These are phyloP conservation scores for Fraxinus sp. DNA, from an alignment of 305 asterid species.

Conservation along the genomic window DNA sequence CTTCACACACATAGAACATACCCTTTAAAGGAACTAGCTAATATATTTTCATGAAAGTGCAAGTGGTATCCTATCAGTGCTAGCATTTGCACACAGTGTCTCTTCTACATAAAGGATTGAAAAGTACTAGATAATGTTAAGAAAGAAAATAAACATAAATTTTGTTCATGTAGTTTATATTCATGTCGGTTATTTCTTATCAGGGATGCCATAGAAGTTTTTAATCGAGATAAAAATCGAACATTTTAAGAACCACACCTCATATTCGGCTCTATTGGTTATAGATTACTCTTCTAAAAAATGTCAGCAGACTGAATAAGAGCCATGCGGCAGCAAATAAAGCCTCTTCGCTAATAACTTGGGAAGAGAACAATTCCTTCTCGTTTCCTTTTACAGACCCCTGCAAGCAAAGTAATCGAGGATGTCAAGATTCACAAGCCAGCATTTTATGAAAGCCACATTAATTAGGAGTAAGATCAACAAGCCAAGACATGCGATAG, in stretches of 20 bases:
- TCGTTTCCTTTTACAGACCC: constrained; percentile 11
- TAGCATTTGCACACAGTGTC: neutral
- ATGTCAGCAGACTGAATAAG: neutral
- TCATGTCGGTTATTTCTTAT: neutral
- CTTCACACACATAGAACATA: neutral
- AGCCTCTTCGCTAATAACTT: neutral
- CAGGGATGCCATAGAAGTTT: neutral
- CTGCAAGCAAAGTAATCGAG: constrained; percentile 9
- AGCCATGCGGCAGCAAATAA: neutral
- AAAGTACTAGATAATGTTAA: neutral
- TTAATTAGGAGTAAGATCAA: neutral
- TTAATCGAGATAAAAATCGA: neutral
- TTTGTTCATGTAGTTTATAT: neutral
- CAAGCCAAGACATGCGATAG: neutral
- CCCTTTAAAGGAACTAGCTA: neutral
- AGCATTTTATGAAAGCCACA: neutral
- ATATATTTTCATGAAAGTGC: neutral
- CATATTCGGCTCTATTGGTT: neutral
- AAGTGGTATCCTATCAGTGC: neutral
- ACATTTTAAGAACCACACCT: neutral
- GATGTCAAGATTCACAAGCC: neutral
- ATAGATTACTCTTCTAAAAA: neutral
- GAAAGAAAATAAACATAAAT: neutral
- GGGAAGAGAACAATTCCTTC: neutral
- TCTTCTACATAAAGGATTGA: neutral